Evolutionary conservation across 352 stramenopile species (phyloP).

Genomic region (Phytophthora pisi): DNA sequence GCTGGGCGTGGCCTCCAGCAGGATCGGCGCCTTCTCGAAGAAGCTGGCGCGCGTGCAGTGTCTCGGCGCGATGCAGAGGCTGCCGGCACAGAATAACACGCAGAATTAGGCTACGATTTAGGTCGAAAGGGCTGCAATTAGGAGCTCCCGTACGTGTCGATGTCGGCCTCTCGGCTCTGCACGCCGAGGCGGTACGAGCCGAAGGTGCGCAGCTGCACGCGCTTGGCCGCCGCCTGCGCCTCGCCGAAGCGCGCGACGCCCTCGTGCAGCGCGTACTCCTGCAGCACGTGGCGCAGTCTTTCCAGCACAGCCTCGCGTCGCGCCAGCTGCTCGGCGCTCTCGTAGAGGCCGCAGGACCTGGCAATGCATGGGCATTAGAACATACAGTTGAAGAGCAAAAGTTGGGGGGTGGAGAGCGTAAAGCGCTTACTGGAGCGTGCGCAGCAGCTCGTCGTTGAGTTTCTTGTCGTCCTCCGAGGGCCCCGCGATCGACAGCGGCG

Average conservation of each 20-base stretch:
- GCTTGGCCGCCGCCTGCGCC: constrained; percentile 38
- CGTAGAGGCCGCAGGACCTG: constrained; percentile 73
- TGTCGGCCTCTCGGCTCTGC: constrained; percentile 86
- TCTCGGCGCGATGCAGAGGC: constrained; percentile 81
- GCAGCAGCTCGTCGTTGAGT: constrained; percentile 69
- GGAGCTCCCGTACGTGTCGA: constrained; percentile 64
- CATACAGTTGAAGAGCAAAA: constrained; percentile 6
- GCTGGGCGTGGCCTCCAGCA: constrained; percentile 72
- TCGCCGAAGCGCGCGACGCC: constrained; percentile 53
- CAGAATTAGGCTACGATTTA: too few species aligned
- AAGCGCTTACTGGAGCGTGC: constrained; percentile 56
- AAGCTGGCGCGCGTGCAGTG: constrained; percentile 88
- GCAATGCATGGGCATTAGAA: neutral
- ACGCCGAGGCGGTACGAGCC: constrained; percentile 91
- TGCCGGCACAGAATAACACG: constrained; percentile 14
- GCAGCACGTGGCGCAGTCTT: constrained; percentile 64
- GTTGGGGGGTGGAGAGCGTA: neutral
- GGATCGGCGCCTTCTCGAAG: constrained; percentile 83
- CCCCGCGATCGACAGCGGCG: constrained; percentile 71
- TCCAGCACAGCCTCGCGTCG: constrained; percentile 69
- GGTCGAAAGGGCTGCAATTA: too few species aligned
- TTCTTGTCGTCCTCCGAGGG: constrained; percentile 70
- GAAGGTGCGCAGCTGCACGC: constrained; percentile 88
- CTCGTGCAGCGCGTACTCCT: constrained; percentile 85
- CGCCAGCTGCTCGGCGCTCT: constrained; percentile 69